Base-by-base conservation (phyloP, 352 stramenopile species). In the Pythium rishiriense region DNA sequence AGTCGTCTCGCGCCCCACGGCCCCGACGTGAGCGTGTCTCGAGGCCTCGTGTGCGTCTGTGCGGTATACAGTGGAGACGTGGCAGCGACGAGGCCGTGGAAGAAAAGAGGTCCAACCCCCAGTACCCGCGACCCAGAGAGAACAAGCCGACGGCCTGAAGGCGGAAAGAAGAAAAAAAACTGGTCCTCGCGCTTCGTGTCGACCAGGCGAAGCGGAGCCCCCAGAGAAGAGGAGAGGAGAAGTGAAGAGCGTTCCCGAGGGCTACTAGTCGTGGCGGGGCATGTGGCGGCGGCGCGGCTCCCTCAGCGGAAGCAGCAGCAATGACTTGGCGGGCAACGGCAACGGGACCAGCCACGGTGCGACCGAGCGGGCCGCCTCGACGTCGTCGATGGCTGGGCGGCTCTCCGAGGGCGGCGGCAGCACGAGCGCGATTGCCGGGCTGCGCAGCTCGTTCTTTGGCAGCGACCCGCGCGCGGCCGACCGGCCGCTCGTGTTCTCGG, bases 401-500 rank as follows among this genome's bases (percentile, higher is more conserved):
- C 68, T 58, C 10, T 19, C 37, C 14, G 37, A 43, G 37, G 37
- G 37, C 37, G 37, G 37, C 37, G 37, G 37, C 62, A 46, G 28
- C 56, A 41, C 26, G 28, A 46, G 47, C 64, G 39, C 59, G 19
- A 35, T 29, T n/a, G 26, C 73, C 22, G 61, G 62, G 25, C 59
- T 68, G 24, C 62, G 51, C 37, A 72, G 43, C 43, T 75, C 79
- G 50, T 85, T 89, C 58, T 81, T 82, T 22, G 72, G 78, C 31
- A 89, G 74, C 48, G 79, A 92, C 54, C 76, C 78, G 24, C 74
- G 74, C 24, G 75, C 73, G 14, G 79, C 69, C 15, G 84, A 91
- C 45, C 76, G 75, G 17, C 68, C 81, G 43, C 69, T 92, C 29
- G 78, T 90, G 26, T 94, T 94, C 45, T 75, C 79, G 4, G 68